Evolutionary conservation across 768 basidiomycete species (phyloP).

Genomic region (Lactifluus pinguis): DNA sequence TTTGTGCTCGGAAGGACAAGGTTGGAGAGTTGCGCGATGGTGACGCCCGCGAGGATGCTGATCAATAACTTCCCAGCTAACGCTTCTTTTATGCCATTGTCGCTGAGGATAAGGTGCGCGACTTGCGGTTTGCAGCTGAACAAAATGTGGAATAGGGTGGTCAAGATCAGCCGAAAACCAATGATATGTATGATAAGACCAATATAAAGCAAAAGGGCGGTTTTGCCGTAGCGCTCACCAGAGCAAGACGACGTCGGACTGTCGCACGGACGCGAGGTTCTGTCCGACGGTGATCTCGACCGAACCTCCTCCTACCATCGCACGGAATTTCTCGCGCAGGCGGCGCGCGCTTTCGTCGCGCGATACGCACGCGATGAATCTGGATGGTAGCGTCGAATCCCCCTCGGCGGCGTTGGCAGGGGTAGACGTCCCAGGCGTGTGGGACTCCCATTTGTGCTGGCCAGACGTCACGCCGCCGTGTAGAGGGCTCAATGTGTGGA

Average conservation of each 20-base stretch:
- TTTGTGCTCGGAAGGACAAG: conserved; percentile 74
- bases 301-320: conserved; percentile 48
- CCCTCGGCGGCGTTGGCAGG: conserved; percentile 37
- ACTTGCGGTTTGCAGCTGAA: conserved; percentile 90
- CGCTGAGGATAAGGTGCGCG: conserved; percentile 61
- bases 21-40: conserved; percentile 64
- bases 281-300: conserved; percentile 62
- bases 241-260: conserved; percentile 79
- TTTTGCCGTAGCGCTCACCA: conserved; percentile 45
- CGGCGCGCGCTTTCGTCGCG: conserved; percentile 65
- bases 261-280: conserved; percentile 63
- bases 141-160: background rate
- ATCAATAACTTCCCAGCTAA: conserved; percentile 86
- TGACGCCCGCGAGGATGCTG: conserved; percentile 97
- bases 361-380: conserved; percentile 83
- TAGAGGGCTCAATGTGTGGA: conserved; percentile 40
- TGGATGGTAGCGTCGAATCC: conserved; percentile 65
- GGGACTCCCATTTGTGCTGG: conserved; percentile 52
- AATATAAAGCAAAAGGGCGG: too few relatives aligned
- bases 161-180: background rate
- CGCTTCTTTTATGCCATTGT: conserved; percentile 72
- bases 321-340: conserved; percentile 51
- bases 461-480: conserved; percentile 13
- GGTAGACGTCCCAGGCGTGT: conserved; percentile 66
- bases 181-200: too few relatives aligned